Evolutionary conservation across 164 flowering plant genomes (phyloP).

Genomic region (Echeveria elegans): DNA sequence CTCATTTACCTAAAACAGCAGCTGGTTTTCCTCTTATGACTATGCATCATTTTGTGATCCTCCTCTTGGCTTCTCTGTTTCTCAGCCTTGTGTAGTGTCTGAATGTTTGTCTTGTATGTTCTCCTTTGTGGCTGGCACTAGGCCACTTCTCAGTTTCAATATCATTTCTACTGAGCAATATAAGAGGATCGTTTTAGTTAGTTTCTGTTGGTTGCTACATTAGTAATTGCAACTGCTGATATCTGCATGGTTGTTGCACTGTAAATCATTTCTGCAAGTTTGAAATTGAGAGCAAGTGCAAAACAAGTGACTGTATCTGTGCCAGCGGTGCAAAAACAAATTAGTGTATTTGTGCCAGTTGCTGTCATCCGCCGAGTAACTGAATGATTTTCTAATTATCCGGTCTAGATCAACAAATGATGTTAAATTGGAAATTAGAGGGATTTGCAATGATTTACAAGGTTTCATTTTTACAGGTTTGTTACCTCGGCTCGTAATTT

Average conservation of each 20-base stretch:
- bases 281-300: background rate
- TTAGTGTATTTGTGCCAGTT: background rate
- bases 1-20: background rate
- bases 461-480: constrained; percentile 39
- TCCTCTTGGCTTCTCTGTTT: too few relatives aligned
- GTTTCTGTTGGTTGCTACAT: too few relatives aligned
- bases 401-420: background rate
- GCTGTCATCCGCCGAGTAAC: background rate
- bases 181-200: too few relatives aligned
- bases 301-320: background rate
- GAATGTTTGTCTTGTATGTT: too few relatives aligned
- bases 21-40: background rate
- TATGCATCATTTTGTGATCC: too few relatives aligned
- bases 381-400: background rate
- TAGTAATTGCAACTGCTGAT: too few relatives aligned
- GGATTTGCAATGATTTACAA: background rate
- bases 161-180: too few relatives aligned
- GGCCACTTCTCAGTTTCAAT: too few relatives aligned
- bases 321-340: background rate
- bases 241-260: too few relatives aligned
- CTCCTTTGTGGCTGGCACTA: too few relatives aligned
- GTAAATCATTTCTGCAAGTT: background rate
- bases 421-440: background rate
- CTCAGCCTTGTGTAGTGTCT: too few relatives aligned
- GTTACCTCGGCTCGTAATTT: constrained; percentile 56